Base-by-base conservation (phyloP, 2,329 filamentous ascomycete species). In the Trichoderma citrinoviride region DNA sequence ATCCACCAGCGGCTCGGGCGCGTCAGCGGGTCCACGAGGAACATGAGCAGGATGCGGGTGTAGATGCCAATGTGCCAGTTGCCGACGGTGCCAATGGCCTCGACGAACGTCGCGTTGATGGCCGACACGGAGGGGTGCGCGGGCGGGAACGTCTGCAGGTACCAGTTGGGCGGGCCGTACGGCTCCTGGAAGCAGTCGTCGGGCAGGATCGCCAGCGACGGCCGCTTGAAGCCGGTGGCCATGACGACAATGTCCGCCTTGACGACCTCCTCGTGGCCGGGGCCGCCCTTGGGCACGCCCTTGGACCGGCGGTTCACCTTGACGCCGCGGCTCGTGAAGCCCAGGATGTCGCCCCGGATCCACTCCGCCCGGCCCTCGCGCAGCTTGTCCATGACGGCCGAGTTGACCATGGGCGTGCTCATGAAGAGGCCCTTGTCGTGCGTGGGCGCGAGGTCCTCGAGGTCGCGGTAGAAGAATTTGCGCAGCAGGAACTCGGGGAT, bases 41-140 rank as follows among this genome's bases (percentile, higher is more conserved):
- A 95, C 91, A 95, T 94, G 70, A 96, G 84, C 7, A 96, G 80
- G 68, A 96, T 90, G 5, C 92, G 84, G 0, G 91, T 96, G 78
- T 95, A 96, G 71, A 96, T 94, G 5, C 92, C 92, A 52, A 96
- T 94, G 72, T 96, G 92, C 83, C 90, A 94, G 75, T 95, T 93
- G 0, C 92, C 90, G 1, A 95, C 90, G 0, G 89, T 90, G 0
- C 91, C 91, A 65, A 95, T 93, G 4, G 88, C 91, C 61, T 90
- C 87, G 64, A 93, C 81, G 69, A 93, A 96, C 0, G 91, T 95
- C 80, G 89, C 84, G 77, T 96, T 96, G 77, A 92, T 93, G 68
- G 88, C 89, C 68, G 89, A 92, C 54, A 96, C 83, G 40, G 86
- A 88, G 0, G 89, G 85, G 69, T 93, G 89, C 3, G 80, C 76